Evolutionary conservation across 768 basidiomycete species (phyloP), one percentile per base, ranked within the genome.

Genomic region (Lentinus tigrinus): DNA sequence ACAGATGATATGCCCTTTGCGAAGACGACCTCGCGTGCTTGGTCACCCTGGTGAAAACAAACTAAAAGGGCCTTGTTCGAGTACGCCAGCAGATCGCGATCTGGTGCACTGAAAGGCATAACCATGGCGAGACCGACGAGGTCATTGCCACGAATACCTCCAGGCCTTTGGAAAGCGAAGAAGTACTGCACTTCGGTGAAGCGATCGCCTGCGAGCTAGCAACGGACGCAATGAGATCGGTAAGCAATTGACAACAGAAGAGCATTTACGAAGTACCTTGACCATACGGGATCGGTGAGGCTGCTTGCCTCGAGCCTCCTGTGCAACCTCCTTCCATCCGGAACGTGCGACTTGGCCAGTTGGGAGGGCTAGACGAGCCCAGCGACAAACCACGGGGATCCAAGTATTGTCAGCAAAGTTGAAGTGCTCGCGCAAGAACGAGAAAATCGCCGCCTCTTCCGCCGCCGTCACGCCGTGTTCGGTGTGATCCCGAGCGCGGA

Each of bases 311-410:
- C 60, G 6, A 67, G 60, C 47, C 61, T 64, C 34, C 65, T 57
- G 47, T 2, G 7, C 17, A 17, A n/a, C 23, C 46, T 66, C 65
- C 48, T 61, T 61, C 62, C 65, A 67, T 1, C 34, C 42, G 2
- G 56, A 60, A 0, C 60, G 58, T 9, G 66, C 52, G 21, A 66
- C 42, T 39, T 67, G 66, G 5, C 60, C 60, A 51, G 31, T 66
- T 3, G 65, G 65, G 13, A 66, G 53, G 2, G 47, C 38, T 23
- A 67, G 53, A 9, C 58, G 55, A 26, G 62, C 65, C 65, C 65
- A 66, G 21, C 54, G 14, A 13, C n/a, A 9, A 24, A 52, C 27
- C n/a, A 11, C 36, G 9, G 36, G 36, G 19, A 2, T 31, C 34
- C 36, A 47, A 9, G 3, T 11, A 11, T 19, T 19, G 2, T 49